Evolutionary conservation across 768 basidiomycete genomes (phyloP), one percentile per base, ranked within the genome.

Genomic region (Coprinopsis cinerea): DNA sequence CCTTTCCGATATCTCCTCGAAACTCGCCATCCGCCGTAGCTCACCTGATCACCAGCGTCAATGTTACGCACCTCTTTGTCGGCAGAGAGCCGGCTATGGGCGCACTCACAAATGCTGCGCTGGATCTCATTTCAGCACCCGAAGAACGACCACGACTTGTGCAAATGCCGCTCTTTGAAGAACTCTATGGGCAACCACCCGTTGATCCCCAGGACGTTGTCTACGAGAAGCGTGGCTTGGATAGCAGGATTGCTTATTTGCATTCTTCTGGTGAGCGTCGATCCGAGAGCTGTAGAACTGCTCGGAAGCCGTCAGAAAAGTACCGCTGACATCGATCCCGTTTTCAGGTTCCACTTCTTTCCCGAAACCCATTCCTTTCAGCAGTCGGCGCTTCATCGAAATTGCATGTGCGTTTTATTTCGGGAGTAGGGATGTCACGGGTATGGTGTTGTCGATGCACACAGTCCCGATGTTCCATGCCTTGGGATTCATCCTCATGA

Each of bases 11-110:
- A 4, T 73, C 72, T 4, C 64, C 70, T 3, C 67, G 73, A 53
- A 78, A 77, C 57, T 76, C 75, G 0, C 64, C 72, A 0, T 59
- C 67, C 3, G 77, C 75, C 3, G 67, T 74, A 22, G 74, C 74
- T 1, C 69, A 76, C 52, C 63, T 80, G 17, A 60, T 76, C 53
- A 56, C 59, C 34, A 58, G 55, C 24, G 57, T 52, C 32, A 42
- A 44, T 9, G 59, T 54, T n/a, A 47, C 32, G n/a, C 53, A 61
- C 43, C n/a, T 71, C 14, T 54, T 62, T 36, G 54, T 64, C 1
- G 58, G 62, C 47, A 15, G 46, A 1, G 63, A 65, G 11, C 47
- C 48, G 7, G 40, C 55, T 2, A 63, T 55, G 50, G 56, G 57
- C 40, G 47, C 39, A 2, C 52, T 62, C 2, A 53, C 55, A 2